phyloP scores from a whole-genome alignment of 2,329 filamentous ascomycete species.

The Monilinia polystroma region DNA sequence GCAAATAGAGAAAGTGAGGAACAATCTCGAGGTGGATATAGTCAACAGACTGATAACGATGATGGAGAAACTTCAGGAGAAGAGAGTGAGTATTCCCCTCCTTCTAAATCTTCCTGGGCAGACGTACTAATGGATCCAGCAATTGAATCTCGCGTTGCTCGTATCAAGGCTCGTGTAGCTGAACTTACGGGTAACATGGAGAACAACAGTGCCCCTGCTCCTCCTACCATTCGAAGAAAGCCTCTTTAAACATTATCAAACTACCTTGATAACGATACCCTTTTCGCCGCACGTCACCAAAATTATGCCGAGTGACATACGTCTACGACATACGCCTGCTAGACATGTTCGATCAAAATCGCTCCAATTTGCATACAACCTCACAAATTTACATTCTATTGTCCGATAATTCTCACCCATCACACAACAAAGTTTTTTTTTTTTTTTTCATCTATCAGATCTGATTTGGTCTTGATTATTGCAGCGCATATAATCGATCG shows the following conservation, averaged over 20 bases:
- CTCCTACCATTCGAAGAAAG: conserved; percentile 24
- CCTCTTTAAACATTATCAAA: not conserved
- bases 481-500: conserved; percentile 18
- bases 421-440: not conserved
- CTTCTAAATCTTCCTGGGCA: conserved; percentile 1
- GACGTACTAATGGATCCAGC: conserved; percentile 52
- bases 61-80: conserved; percentile 92
- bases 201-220: conserved; percentile 24
- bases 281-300: not conserved
- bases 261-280: not conserved
- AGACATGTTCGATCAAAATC: not conserved
- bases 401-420: conserved; percentile 14
- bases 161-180: conserved; percentile 96
- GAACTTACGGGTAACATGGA: conserved; percentile 89
- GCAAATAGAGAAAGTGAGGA: conserved; percentile 65
- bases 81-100: conserved; percentile 68
- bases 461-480: conserved; percentile 9
- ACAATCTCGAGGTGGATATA: conserved; percentile 54
- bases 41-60: conserved; percentile 62
- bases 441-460: not conserved
- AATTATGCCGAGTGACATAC: not conserved
- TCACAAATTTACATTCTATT: not conserved
- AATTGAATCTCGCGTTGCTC: conserved; percentile 92
- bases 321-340: too few species aligned
- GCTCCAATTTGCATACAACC: not conserved